These are phyloP conservation scores for Porphyrellus cyaneotinctus DNA, from an alignment of 768 basidiomycete species.

Conservation along the genomic window DNA sequence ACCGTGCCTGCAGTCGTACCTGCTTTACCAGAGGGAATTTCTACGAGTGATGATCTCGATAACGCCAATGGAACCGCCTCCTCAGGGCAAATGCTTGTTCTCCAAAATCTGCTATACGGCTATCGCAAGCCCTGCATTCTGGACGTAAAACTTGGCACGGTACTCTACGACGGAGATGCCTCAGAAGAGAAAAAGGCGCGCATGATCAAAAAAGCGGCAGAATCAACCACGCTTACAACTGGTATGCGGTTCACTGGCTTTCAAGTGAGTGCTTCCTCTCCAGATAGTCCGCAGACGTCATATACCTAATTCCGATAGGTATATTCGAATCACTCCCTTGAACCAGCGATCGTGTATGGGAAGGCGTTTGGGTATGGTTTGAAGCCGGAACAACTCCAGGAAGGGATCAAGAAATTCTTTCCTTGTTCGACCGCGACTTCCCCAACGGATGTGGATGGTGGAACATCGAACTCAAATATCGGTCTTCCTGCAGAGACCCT, in stretches of 20 bases:
- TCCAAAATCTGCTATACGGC: slow-evolving; percentile 74
- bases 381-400: slow-evolving; percentile 59
- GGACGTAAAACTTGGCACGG: slow-evolving; percentile 90
- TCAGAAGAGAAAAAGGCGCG: slow-evolving; percentile 69
- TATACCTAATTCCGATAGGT: slow-evolving; percentile 44
- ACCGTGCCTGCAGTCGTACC: slow-evolving; percentile 22
- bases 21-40: slow-evolving; percentile 44
- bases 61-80: neutral
- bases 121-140: slow-evolving; percentile 83
- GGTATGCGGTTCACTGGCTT: slow-evolving; percentile 88
- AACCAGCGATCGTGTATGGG: slow-evolving; percentile 59
- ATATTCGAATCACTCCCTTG: slow-evolving; percentile 54
- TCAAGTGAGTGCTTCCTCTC: slow-evolving; percentile 56
- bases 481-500: slow-evolving; percentile 59
- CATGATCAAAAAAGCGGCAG: slow-evolving; percentile 67
- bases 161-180: slow-evolving; percentile 71
- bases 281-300: neutral
- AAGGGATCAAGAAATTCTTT: slow-evolving; percentile 80
- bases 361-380: slow-evolving; percentile 80
- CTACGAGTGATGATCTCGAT: neutral
- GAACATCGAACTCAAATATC: slow-evolving; percentile 12
- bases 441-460: slow-evolving; percentile 5
- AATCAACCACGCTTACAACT: slow-evolving; percentile 69
- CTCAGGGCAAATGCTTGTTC: slow-evolving; percentile 62
- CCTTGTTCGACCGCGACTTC: slow-evolving; percentile 39